Conservation (phyloP, 2,329 filamentous ascomycete genomes). For the Neophaeococcomyces mojaviensis region DNA sequence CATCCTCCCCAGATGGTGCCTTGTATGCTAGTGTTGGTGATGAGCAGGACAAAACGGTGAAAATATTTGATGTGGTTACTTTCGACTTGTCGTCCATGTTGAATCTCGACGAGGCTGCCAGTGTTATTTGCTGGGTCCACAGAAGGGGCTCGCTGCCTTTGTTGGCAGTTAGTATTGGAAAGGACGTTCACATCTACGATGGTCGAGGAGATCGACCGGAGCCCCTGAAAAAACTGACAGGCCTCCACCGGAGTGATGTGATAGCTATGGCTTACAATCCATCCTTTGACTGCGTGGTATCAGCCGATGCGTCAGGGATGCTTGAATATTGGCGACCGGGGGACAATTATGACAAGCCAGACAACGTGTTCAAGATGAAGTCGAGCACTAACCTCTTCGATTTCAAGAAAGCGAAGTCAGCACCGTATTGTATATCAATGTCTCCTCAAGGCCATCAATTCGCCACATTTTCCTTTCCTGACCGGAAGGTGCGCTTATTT, state of each 20-base stretch:
- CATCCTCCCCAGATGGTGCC: conserved; percentile 78
- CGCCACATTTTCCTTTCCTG: conserved; percentile 82
- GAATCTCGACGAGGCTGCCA: conserved; percentile 65
- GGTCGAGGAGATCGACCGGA: conserved; percentile 72
- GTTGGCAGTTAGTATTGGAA: conserved; percentile 74
- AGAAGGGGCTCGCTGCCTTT: conserved; percentile 78
- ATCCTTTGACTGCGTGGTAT: conserved; percentile 80
- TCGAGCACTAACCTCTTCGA: conserved; percentile 91
- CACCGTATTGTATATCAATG: conserved; percentile 71
- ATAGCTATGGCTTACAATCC: conserved; percentile 85
- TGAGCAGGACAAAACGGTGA: conserved; percentile 39
- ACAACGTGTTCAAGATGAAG: conserved; percentile 86
- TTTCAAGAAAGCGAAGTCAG: conserved; percentile 90
- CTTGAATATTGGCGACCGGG: conserved; percentile 86
- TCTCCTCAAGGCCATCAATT: conserved; percentile 83
- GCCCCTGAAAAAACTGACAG: conserved; percentile 68
- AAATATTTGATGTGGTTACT: conserved; percentile 62
- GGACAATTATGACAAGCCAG: conserved; percentile 77
- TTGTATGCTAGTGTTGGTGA: conserved; percentile 83
- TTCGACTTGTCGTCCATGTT: conserved; percentile 81
- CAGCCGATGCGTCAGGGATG: conserved; percentile 85
- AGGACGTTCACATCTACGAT: conserved; percentile 75
- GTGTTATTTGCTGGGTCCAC: conserved; percentile 87
- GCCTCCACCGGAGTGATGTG: conserved; percentile 74
- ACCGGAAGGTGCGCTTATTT: conserved; percentile 87